A percentile compares a stretch with the other conserved stretches of the same genome.
Evolutionary conservation across 345 rosid species (phyloP).

Genomic region (Camelina laxa): DNA sequence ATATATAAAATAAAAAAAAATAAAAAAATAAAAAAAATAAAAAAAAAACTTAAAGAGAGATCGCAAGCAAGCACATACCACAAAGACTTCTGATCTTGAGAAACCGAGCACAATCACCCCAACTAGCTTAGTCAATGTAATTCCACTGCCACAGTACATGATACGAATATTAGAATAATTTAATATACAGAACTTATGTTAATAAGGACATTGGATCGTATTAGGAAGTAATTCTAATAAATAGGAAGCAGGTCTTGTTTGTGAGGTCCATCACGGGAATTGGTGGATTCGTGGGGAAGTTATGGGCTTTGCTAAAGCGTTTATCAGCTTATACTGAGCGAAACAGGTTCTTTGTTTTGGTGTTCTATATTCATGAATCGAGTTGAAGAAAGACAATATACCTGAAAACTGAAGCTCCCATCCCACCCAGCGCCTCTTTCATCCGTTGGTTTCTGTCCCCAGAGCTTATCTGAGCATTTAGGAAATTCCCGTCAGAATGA

Average conservation of each 20-base stretch:
- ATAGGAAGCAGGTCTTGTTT: not conserved
- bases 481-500: conserved; percentile 1
- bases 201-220: not conserved
- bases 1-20: too few species aligned
- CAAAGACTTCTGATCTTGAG: conserved; percentile 93
- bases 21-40: not conserved
- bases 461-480: conserved; percentile 61
- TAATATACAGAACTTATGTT: not conserved
- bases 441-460: conserved; percentile 81
- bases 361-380: not conserved
- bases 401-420: conserved; percentile 99
- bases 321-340: not conserved
- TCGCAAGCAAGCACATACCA: conserved; percentile 55
- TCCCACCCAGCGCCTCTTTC: conserved; percentile 80
- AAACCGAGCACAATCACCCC: conserved; percentile 96
- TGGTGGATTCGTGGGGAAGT: not conserved
- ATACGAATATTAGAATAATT: not conserved
- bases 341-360: not conserved
- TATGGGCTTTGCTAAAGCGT: not conserved
- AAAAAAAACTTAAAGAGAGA: conserved; percentile 3
- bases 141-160: conserved; percentile 63
- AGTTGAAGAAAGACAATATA: conserved; percentile 34
- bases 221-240: not conserved
- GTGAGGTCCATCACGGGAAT: not conserved
- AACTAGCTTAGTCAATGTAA: conserved; percentile 90